These are phyloP conservation scores for Aspergillus unguis DNA, from an alignment of 2,329 filamentous ascomycete genomes.

Conservation along the genomic window DNA sequence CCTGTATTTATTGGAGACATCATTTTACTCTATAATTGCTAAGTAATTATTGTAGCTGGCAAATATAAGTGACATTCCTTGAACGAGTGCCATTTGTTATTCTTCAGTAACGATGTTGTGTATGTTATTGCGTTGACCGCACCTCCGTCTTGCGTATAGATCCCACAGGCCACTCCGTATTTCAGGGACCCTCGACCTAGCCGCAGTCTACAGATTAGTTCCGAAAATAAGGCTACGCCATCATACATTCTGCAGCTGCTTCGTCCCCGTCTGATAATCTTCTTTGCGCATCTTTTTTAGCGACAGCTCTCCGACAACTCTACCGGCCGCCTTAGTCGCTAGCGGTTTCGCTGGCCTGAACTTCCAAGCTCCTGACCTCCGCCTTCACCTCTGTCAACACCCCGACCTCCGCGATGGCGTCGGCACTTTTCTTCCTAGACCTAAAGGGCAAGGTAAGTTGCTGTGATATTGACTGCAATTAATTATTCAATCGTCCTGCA, in stretches of 20 bases:
- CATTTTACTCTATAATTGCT: no score
- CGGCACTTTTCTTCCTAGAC: conserved; percentile 96
- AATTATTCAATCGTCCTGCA: conserved; percentile 4
- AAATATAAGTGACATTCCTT: no score
- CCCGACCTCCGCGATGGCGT: conserved; percentile 68
- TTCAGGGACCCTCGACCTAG: background rate
- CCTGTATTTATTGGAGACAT: no score
- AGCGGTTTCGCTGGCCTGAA: conserved; percentile 23
- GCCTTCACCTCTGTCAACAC: conserved; percentile 11
- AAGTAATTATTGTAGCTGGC: no score
- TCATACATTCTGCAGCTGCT: background rate
- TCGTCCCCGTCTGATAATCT: background rate
- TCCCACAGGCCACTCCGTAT: background rate
- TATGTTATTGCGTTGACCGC: background rate
- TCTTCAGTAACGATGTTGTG: no score
- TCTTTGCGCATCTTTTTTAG: background rate
- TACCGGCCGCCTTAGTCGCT: conserved; percentile 9
- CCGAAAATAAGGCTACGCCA: background rate
- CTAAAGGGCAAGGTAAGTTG: conserved; percentile 92
- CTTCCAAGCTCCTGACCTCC: conserved; percentile 18
- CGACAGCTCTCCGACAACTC: background rate
- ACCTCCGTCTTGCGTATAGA: background rate
- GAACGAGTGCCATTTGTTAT: no score
- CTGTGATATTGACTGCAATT: background rate
- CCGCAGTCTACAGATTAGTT: background rate